Evolutionary conservation across 2,329 filamentous ascomycete genomes (phyloP), one percentile per base, ranked within the genome.

Genomic region (Dactylellina haptotyla): DNA sequence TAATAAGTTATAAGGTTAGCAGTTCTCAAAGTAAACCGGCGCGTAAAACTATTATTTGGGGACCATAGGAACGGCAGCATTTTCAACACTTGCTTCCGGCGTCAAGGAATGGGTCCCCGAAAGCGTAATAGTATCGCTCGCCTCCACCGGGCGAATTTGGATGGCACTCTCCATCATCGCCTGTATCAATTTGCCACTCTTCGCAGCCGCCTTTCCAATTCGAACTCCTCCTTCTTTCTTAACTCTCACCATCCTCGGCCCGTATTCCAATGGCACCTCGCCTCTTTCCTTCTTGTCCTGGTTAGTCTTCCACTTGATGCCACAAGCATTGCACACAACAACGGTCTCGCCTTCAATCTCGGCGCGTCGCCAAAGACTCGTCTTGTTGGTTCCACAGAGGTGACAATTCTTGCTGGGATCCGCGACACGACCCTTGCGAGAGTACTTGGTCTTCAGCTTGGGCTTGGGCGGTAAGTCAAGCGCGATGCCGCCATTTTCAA

Each of bases 271-370:
- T 37, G 67, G 67, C 8, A 59, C 62, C 37, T 72, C 67, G 12
- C 67, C 67, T 39, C 67, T 45, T 39, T 65, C 59, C 28, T 72
- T 72, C 54, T 72, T 72, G 30, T 72, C 67, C 25, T 72, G 67
- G 32, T 76, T 77, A 1, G 77, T 78, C 72, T 78, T 78, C 77
- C 77, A 78, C 46, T 78, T 78, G 37, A 78, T 78, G 4, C 77
- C 77, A 28, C 77, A 78, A 2, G 77, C 77, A 64, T 78, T 78
- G 64, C 77, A 78, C 9, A 78, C 77, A 14, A 77, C 77, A 18
- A 77, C 77, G n/a, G 76, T 77, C 43, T 78, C 77, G n/a, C 75
- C 74, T 39, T 78, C 75, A 39, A 78, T 76, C 61, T 77, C 77
- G 18, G 77, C 77, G 18, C 77, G 77, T n/a, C 77, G 70, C 77